phyloP scores from a whole-genome alignment of 2,329 filamentous ascomycete genomes.

The Lachnellula cervina region DNA sequence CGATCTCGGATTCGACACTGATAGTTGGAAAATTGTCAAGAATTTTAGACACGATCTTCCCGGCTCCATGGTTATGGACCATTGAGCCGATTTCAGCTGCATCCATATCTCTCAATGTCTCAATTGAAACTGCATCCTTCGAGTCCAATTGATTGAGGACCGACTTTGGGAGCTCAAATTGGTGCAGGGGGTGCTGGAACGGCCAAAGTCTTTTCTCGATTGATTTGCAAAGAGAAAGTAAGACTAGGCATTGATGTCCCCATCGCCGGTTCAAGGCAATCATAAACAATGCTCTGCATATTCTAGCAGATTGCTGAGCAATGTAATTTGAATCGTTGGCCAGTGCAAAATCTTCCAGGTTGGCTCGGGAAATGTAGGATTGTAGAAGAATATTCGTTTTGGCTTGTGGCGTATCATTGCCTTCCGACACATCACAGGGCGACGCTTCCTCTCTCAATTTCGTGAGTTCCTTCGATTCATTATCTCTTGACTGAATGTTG shows the following conservation, averaged over 20 bases:
- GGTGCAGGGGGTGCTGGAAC: slow-evolving; percentile 88
- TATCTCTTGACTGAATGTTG: slow-evolving; percentile 90
- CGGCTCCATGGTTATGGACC: slow-evolving; percentile 87
- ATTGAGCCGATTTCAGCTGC: slow-evolving; percentile 81
- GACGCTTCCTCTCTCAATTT: slow-evolving; percentile 63
- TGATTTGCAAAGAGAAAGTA: slow-evolving; percentile 89
- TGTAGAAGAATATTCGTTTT: slow-evolving; percentile 97
- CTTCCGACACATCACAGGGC: slow-evolving; percentile 74
- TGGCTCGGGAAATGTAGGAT: slow-evolving; percentile 83
- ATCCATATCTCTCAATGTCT: slow-evolving; percentile 89
- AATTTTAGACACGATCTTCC: slow-evolving; percentile 72
- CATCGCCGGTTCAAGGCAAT: slow-evolving; percentile 91
- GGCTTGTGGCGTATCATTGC: slow-evolving; percentile 64
- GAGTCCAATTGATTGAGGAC: slow-evolving; percentile 80
- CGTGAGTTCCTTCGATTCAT: slow-evolving; percentile 80
- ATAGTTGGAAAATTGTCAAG: slow-evolving; percentile 90
- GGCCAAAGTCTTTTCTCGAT: slow-evolving; percentile 96
- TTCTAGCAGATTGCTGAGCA: slow-evolving; percentile 90
- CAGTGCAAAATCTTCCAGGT: slow-evolving; percentile 88
- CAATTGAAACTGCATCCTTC: slow-evolving; percentile 73
- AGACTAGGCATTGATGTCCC: slow-evolving; percentile 90
- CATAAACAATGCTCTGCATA: slow-evolving; percentile 94
- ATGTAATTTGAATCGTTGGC: slow-evolving; percentile 92
- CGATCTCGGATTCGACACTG: slow-evolving; percentile 87
- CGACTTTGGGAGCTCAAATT: slow-evolving; percentile 84